These are phyloP conservation scores for Chaetomium strumarium DNA, from an alignment of 2,329 filamentous ascomycete species.

Conservation along the genomic window DNA sequence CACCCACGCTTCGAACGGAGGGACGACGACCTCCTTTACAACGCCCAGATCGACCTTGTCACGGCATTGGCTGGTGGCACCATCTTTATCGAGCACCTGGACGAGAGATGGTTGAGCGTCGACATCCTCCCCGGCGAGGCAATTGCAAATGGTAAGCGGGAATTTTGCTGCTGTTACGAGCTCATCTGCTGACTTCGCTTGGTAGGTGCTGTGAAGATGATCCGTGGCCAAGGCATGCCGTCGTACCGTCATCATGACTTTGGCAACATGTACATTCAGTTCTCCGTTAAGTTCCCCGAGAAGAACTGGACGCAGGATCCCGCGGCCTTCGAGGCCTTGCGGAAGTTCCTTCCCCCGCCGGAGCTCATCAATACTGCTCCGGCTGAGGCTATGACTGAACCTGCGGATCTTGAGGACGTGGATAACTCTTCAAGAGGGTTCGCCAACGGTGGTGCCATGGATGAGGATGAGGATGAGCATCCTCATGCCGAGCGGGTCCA, in stretches of 20 bases:
- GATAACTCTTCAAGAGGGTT: conserved; percentile 65
- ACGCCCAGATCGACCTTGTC: conserved; percentile 90
- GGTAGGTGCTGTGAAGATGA: conserved; percentile 81
- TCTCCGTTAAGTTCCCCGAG: conserved; percentile 94
- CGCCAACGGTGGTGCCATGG: conserved; percentile 53
- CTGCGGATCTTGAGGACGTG: conserved; percentile 78
- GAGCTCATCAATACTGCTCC: conserved; percentile 61
- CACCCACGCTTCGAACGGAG: conserved; percentile 91
- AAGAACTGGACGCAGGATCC: conserved; percentile 62
- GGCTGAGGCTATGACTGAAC: conserved; percentile 82
- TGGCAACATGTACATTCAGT: conserved; percentile 96
- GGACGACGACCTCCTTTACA: conserved; percentile 92
- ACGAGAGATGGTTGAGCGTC: conserved; percentile 92
- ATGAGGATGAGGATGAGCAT: conserved; percentile 74
- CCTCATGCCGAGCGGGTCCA: conserved; percentile 74
- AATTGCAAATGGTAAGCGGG: conserved; percentile 74
- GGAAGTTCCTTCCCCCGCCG: conserved; percentile 74
- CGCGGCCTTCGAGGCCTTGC: conserved; percentile 70
- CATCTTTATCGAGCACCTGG: conserved; percentile 91
- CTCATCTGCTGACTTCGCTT: not conserved
- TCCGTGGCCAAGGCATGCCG: conserved; percentile 96
- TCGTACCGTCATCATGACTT: conserved; percentile 90
- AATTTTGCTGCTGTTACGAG: not conserved
- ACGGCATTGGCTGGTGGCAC: conserved; percentile 89
- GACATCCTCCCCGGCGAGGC: conserved; percentile 92